Evolutionary conservation across 78 protist genomes (phyloP).

Genomic region (Polysphondylium violaceum): DNA sequence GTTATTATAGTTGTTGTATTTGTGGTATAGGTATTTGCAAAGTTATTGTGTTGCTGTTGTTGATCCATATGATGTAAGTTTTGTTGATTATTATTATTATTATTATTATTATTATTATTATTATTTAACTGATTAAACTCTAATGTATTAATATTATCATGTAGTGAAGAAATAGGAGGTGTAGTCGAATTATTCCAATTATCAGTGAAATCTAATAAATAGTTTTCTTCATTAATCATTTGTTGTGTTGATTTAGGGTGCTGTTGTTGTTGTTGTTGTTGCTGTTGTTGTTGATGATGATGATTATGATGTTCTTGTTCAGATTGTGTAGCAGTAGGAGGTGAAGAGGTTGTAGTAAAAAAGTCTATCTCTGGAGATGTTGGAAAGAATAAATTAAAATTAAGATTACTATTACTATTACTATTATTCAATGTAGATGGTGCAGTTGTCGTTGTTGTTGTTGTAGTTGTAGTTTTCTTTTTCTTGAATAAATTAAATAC

Average conservation of each 20-base stretch:
- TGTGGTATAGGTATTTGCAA: background rate
- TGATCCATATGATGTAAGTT: background rate
- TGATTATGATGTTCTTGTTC: background rate
- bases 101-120: slow-evolving; percentile 7
- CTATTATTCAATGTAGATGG: background rate
- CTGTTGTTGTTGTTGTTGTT: background rate
- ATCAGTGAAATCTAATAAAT: slow-evolving; percentile 17
- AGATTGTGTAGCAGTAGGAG: background rate
- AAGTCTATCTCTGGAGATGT: background rate
- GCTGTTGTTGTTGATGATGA: background rate
- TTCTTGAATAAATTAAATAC: slow-evolving; percentile 35
- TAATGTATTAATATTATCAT: slow-evolving; percentile 9
- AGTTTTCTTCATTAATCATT: slow-evolving; percentile 13
- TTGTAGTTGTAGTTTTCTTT: background rate
- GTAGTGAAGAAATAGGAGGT: background rate
- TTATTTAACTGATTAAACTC: background rate
- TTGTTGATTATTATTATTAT: background rate
- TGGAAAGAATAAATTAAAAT: too few relatives aligned
- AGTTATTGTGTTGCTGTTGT: background rate
- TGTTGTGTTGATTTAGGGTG: slow-evolving; percentile 1
- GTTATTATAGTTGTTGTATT: too few relatives aligned
- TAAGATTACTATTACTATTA: too few relatives aligned
- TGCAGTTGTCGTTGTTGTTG: background rate
- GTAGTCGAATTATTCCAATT: slow-evolving; percentile 1
- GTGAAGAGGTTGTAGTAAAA: background rate